Evolutionary conservation across 1,284 basidiomycete genomes (phyloP).

Genomic region (Flammula alnicola): DNA sequence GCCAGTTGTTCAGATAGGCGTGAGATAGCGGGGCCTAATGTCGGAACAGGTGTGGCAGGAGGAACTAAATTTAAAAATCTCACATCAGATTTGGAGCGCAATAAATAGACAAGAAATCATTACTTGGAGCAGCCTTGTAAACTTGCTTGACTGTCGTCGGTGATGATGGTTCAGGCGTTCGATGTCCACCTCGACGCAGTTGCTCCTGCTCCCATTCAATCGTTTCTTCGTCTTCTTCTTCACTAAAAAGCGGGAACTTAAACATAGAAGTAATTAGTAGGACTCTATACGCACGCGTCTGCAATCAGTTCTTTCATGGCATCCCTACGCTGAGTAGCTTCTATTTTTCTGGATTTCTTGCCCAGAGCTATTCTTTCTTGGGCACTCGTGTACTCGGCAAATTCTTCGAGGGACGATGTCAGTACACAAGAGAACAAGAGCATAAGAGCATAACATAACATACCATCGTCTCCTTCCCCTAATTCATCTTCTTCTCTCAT

Average conservation of each 20-base stretch:
- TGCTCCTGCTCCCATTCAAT: slow-evolving; percentile 92
- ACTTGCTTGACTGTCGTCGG: slow-evolving; percentile 48
- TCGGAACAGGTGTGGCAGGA: slow-evolving; percentile 58
- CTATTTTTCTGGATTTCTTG: slow-evolving; percentile 80
- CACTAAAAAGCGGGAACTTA: slow-evolving; percentile 46
- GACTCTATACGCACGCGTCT: slow-evolving; percentile 74
- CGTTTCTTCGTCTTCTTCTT: slow-evolving; percentile 88
- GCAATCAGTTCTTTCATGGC: slow-evolving; percentile 88
- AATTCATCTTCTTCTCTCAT: slow-evolving; percentile 92
- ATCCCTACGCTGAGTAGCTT: slow-evolving; percentile 72
- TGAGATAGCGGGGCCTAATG: slow-evolving; percentile 58
- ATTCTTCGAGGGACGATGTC: slow-evolving; percentile 54
- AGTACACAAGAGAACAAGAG: not conserved
- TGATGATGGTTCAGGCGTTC: slow-evolving; percentile 35
- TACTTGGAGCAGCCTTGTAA: slow-evolving; percentile 82
- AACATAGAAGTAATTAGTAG: not conserved
- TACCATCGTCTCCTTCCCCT: slow-evolving; percentile 92
- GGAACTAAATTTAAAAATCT: slow-evolving; percentile 54
- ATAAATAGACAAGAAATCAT: slow-evolving; percentile 27
- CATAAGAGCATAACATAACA: slow-evolving; percentile 24
- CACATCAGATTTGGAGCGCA: not conserved
- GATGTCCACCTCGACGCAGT: slow-evolving; percentile 73
- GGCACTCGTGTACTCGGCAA: slow-evolving; percentile 88
- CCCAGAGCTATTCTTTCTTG: slow-evolving; percentile 87
- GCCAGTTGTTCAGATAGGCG: slow-evolving; percentile 68